These are phyloP conservation scores for Naegleria gruberi DNA, from an alignment of 208 protist species.

Conservation along the genomic window DNA sequence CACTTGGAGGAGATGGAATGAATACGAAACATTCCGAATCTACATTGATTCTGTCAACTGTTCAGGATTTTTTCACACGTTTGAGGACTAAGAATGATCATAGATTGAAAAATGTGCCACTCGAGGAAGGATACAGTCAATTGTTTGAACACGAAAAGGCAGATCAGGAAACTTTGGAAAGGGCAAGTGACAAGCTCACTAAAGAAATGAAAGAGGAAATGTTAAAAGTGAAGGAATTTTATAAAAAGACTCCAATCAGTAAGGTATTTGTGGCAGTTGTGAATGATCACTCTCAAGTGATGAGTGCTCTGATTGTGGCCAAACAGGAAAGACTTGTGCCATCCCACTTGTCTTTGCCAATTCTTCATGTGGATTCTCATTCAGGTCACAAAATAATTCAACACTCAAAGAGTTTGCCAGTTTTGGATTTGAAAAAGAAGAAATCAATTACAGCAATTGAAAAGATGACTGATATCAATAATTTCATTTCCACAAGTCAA, in stretches of 20 bases:
- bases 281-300: background rate
- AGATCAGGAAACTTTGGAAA: background rate
- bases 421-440: background rate
- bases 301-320: background rate
- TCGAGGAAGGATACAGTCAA: background rate
- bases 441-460: background rate
- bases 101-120: background rate
- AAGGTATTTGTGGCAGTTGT: background rate
- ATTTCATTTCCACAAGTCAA: background rate
- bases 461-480: background rate
- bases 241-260: background rate
- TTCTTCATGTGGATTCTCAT: background rate
- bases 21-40: background rate
- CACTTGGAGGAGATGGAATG: background rate
- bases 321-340: background rate
- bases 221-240: background rate
- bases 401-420: background rate
- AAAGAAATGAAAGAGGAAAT: background rate
- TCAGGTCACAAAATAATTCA: background rate
- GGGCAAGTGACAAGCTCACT: background rate
- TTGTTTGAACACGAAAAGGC: background rate
- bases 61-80: background rate
- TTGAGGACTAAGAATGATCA: background rate
- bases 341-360: background rate
- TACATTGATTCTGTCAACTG: background rate